Base-by-base conservation (phyloP, 108 stramenopile genomes). In the Skeletonema tropicum region DNA sequence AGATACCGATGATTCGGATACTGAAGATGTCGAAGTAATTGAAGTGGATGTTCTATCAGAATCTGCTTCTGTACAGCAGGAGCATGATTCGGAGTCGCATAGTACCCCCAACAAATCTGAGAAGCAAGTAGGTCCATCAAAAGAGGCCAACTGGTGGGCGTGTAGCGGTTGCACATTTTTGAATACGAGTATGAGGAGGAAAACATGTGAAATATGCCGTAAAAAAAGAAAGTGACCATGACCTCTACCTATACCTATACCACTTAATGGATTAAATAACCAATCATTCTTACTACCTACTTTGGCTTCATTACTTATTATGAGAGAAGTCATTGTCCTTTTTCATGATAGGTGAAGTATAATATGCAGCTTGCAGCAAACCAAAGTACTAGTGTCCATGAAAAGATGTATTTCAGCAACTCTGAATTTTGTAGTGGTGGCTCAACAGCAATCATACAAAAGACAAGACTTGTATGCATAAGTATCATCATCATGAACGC, bases 401-500 rank as follows among this genome's bases (percentile, higher is more conserved):
- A 55, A 23, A 55, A 55, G 23, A 55, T 55, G 23, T 55, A 55
- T 23, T 0, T 55, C 7, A 55, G 5, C 52, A 55, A 23, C 0
- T 55, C 23, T 1, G 52, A 55, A 5, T 9, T 23, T 10, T 55
- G 52, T 5, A 55, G 23, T 25, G 19, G 23, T 55, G 52, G 52
- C 23, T 55, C 52, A 10, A 55, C 25, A 8, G 52, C 52, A 8
- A 55, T 55, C 52, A 55, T 55, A 11, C 52, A 55, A 55, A 55
- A 55, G 52, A 55, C 52, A 23, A 55, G 52, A 55, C 52, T 55
- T 55, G 52, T 23, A 55, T 55, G 52, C 21, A 55, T 55, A 55
- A 23, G 52, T 55, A 55, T 55, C 52, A 55, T 55, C 52, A 55
- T 6, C 21, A 23, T 7, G 6, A 55, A 2, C 48, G 48, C 48